A percentile compares a stretch with the other conserved stretches of the same genome.
These are phyloP conservation scores for Phytophthora cactorum DNA, from an alignment of 352 stramenopile genomes.

Conservation along the genomic window DNA sequence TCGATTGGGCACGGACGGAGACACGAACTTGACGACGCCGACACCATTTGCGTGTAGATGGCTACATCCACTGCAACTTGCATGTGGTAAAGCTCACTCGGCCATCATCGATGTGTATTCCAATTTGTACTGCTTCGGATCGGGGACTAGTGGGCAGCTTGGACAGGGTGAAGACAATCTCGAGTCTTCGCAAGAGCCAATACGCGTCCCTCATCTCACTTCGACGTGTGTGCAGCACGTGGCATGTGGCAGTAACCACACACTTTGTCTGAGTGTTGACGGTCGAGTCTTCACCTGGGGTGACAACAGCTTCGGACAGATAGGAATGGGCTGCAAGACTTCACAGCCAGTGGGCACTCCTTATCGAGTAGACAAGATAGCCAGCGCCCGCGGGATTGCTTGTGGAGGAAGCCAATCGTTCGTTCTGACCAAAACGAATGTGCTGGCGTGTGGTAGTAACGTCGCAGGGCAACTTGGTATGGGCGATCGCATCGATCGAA, in stretches of 20 bases:
- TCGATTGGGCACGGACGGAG: constrained; percentile 54
- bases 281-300: constrained; percentile 69
- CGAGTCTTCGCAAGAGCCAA: constrained; percentile 61
- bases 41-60: constrained; percentile 67
- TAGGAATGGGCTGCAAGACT: constrained; percentile 50
- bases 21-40: constrained; percentile 52
- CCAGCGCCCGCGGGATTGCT: constrained; percentile 48
- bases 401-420: constrained; percentile 70
- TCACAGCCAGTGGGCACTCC: constrained; percentile 40
- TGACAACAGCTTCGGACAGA: constrained; percentile 67
- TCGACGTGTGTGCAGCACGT: constrained; percentile 54
- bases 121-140: constrained; percentile 78
- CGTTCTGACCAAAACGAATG: constrained; percentile 57
- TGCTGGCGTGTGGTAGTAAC: constrained; percentile 68
- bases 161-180: constrained; percentile 63
- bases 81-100: constrained; percentile 70
- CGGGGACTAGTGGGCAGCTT: constrained; percentile 52
- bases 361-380: constrained; percentile 58
- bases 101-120: constrained; percentile 79
- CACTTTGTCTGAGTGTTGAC: constrained; percentile 63
- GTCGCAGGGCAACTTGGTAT: constrained; percentile 69
- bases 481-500: constrained; percentile 51
- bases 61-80: constrained; percentile 73
- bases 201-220: constrained; percentile 51
- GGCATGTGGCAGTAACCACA: constrained; percentile 67